These are phyloP conservation scores for Xylaria cubensis DNA, from an alignment of 495 filamentous ascomycete species.

Conservation along the genomic window DNA sequence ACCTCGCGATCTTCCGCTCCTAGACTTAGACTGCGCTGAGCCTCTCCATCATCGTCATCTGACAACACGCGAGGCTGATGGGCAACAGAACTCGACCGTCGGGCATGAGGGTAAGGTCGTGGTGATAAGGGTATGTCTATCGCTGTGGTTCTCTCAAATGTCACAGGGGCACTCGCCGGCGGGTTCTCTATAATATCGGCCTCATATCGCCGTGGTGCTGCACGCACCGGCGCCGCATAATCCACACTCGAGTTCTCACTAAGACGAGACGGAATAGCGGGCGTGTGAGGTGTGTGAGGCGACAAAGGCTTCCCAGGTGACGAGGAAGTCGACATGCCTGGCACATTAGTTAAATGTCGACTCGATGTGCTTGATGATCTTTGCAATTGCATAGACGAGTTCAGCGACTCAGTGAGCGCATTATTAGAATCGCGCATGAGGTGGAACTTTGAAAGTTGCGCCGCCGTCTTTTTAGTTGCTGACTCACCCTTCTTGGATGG, in stretches of 20 bases:
- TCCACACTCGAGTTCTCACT: constrained; percentile 88
- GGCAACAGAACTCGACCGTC: constrained; percentile 81
- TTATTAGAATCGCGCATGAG: constrained; percentile 86
- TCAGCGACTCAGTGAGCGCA: constrained; percentile 85
- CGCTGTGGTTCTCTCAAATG: constrained; percentile 64
- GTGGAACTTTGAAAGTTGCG: constrained; percentile 78
- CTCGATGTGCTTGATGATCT: constrained; percentile 85
- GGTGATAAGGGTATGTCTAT: constrained; percentile 88
- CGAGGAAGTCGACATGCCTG: constrained; percentile 86
- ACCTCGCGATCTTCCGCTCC: constrained; percentile 71
- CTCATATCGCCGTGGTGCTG: constrained; percentile 29
- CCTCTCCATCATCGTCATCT: constrained; percentile 68
- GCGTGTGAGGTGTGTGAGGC: constrained; percentile 92
- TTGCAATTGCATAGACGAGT: constrained; percentile 79
- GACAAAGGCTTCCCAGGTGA: constrained; percentile 89
- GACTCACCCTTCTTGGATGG: constrained; percentile 62
- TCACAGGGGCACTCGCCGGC: constrained; percentile 45
- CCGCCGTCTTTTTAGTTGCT: constrained; percentile 67
- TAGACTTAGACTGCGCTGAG: constrained; percentile 77
- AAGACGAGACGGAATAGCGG: constrained; percentile 88
- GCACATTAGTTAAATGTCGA: constrained; percentile 81
- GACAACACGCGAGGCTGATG: constrained; percentile 65
- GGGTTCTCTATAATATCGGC: constrained; percentile 50
- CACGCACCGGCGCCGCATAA: constrained; percentile 55
- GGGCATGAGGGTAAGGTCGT: constrained; percentile 64